Base-by-base conservation (phyloP, 805 yeast species). In the Wickerhamiella nectarea region DNA sequence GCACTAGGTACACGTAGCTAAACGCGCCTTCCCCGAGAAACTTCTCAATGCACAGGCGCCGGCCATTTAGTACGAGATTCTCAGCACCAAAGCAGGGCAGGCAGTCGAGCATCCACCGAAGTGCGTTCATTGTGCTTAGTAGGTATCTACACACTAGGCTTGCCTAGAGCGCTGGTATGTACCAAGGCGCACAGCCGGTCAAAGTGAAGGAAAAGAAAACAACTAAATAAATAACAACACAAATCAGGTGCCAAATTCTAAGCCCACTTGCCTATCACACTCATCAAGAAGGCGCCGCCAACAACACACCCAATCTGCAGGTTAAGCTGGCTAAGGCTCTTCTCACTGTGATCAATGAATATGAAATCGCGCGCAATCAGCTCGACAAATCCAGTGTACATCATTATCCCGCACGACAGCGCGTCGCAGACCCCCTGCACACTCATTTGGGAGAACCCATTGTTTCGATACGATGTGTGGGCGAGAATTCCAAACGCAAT, bases 11-110 rank as follows among this genome's bases (percentile, higher is more conserved):
- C 7, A 84, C 94, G 52, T 80, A 85, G 0, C 94, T 78, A 56
- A 80, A 81, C 11, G 91, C 93, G 2, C 94, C 94, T 63, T 86
- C 96, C 8, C 94, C 95, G 6, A 87, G 65, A n/a, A 87, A 68
- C 47, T 75, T 70, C 43, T 76, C 62, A 14, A 87, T 78, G 52
- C 66, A 68, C 63, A 79, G 82, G 38, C 66, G 65, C 29, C 73
- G 68, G 44, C 74, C 73, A 58, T 81, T 80, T 49, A 87, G 72
- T 1, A 25, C 36, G 17, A 40, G 43, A 15, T 34, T 40, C 25
- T 40, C 36, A 9, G 43, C 26, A 18, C 38, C 34, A 18, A 43
- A 33, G 15, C 39, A 44, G 12, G 38, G 33, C 21, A 28, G 18
- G 22, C 42, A 39, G 14, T 39, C 42, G 34, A 34, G 22, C 14